phyloP scores from a whole-genome alignment of 2,329 filamentous ascomycete species.

The Monosporascus sp. region DNA sequence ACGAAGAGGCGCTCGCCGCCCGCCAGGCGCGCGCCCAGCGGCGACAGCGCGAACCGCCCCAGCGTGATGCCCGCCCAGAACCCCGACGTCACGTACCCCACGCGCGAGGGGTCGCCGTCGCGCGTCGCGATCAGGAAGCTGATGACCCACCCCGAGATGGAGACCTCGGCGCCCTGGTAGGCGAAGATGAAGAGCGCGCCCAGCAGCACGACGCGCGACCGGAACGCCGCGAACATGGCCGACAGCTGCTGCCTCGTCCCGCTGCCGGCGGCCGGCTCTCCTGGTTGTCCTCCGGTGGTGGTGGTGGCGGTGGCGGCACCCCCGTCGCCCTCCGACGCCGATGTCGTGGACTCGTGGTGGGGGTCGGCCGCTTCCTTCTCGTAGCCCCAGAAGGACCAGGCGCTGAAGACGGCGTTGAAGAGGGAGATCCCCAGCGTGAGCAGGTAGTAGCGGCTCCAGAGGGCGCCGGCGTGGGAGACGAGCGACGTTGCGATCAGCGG shows the following conservation, averaged over 20 bases:
- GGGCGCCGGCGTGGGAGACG: slow-evolving; percentile 48
- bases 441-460: slow-evolving; percentile 71
- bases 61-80: slow-evolving; percentile 72
- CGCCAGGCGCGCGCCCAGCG: slow-evolving; percentile 58
- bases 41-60: slow-evolving; percentile 67
- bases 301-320: too few relatives aligned
- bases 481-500: slow-evolving; percentile 73
- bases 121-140: slow-evolving; percentile 75
- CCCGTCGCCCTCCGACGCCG: background rate
- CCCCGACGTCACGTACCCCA: slow-evolving; percentile 75
- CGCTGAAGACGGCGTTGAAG: slow-evolving; percentile 51
- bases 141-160: slow-evolving; percentile 81
- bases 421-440: slow-evolving; percentile 56
- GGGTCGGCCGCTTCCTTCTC: slow-evolving; percentile 52
- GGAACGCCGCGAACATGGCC: slow-evolving; percentile 44
- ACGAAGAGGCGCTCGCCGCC: slow-evolving; percentile 65
- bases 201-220: slow-evolving; percentile 59
- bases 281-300: too few relatives aligned
- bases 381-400: slow-evolving; percentile 67
- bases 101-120: slow-evolving; percentile 61
- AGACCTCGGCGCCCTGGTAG: slow-evolving; percentile 82
- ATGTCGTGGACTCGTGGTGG: slow-evolving; percentile 14
- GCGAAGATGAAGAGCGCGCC: slow-evolving; percentile 79
- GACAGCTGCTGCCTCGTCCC: slow-evolving; percentile 23
- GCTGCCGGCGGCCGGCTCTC: slow-evolving; percentile 7